phyloP scores from a whole-genome alignment of 2,329 filamentous ascomycete species.

The Pseudogymnoascus sp. region DNA sequence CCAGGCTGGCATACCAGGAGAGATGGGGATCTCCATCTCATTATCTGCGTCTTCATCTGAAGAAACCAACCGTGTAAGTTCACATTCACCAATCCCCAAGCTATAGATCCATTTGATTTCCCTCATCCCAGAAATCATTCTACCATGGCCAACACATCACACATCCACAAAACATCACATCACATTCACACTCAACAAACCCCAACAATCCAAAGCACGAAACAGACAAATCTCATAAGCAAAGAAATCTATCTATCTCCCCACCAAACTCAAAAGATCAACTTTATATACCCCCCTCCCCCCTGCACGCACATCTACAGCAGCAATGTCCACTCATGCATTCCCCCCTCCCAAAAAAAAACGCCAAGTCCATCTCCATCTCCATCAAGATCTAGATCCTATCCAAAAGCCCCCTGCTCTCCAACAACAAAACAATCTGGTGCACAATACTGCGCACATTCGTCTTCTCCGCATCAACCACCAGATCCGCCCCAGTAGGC shows the following conservation, averaged over 20 bases:
- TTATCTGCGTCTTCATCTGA: neutral
- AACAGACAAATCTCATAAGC: neutral
- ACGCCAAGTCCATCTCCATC: neutral
- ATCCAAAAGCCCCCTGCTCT: conserved; percentile 84
- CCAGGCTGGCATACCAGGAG: no score
- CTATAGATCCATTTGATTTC: no score
- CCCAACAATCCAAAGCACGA: neutral
- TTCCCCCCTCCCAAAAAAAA: neutral
- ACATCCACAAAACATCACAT: neutral
- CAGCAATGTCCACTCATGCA: neutral
- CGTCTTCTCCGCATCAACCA: conserved; percentile 79
- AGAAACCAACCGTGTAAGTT: neutral
- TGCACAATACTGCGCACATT: conserved; percentile 89
- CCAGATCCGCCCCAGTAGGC: conserved; percentile 73
- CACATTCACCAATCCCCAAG: neutral
- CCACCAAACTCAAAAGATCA: neutral
- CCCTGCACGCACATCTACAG: no score
- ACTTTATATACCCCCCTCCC: neutral
- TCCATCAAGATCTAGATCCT: conserved; percentile 29
- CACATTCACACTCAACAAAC: neutral
- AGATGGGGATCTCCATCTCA: no score
- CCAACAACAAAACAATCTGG: conserved; percentile 88
- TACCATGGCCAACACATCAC: no score
- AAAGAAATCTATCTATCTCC: neutral
- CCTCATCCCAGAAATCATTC: no score